Base-by-base conservation (phyloP, 2,329 filamentous ascomycete species). In the Cercospora sp. region DNA sequence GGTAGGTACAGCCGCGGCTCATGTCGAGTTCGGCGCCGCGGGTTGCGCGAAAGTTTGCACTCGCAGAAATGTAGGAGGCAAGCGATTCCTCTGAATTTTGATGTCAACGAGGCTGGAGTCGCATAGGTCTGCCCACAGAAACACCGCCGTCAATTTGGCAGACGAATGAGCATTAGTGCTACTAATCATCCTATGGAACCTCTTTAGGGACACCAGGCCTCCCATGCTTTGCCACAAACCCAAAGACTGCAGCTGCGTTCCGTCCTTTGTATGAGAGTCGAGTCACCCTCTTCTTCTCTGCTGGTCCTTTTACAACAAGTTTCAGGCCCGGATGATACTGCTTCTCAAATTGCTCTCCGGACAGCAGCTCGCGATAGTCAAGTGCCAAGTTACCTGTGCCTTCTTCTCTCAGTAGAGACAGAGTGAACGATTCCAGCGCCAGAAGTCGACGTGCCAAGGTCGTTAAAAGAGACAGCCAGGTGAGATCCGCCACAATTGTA, bases 171-270 rank as follows among this genome's bases (percentile, higher is more conserved):
- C 18, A 48, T 10, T 7, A 12, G n/a, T 18, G 8, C 18, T 23
- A 8, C 20, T 10, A 10, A 20, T 20, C n/a, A 12, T 23, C 18
- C 20, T 51, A 26, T 13, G 20, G 20, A 20, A 20, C 20, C 2
- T 20, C 20, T 20, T 23, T 20, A 26, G 18, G 4, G 18, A 51
- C 20, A 20, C 18, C 20, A 20, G 20, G 45, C 12, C 20, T 23
- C 18, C 58, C 31, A 60, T 60, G 33, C 31, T n/a, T 60, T 9
- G 58, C 58, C 58, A 60, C 58, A 26, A 40, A 10, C 20, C 58
- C 5, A 5, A 60, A 31, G 8, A 60, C 58, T 40, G 30, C 31
- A 40, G 28, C 58, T 9, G 58, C 58, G 18, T 42, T 42, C 12
- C n/a, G 58, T 10, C 58, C 58, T 23, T 18, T 36, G 20, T 60